These are phyloP conservation scores for Mytilinidion resinicola DNA, from an alignment of 495 filamentous ascomycete species.

Conservation along the genomic window DNA sequence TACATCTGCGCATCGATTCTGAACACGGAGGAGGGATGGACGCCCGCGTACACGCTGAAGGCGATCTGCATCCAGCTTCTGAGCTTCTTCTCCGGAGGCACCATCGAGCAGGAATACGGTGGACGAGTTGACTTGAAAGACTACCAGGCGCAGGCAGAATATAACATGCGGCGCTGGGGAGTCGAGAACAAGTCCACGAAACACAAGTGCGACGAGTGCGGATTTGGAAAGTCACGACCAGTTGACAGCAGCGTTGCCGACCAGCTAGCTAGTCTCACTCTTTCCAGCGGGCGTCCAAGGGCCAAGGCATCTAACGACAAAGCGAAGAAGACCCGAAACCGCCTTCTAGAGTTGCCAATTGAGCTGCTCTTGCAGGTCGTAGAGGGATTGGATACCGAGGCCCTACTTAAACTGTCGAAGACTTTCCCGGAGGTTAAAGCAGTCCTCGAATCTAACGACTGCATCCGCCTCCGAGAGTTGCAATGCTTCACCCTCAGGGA, in stretches of 20 bases:
- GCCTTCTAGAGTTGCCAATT: slow-evolving; percentile 30
- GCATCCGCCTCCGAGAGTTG: slow-evolving; percentile 44
- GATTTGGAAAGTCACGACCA: not conserved
- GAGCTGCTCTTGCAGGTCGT: slow-evolving; percentile 41
- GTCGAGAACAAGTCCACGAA: not conserved
- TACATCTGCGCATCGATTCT: slow-evolving; percentile 49
- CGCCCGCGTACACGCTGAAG: slow-evolving; percentile 47
- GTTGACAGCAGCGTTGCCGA: not conserved
- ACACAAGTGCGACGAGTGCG: not conserved
- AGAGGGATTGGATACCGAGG: slow-evolving; percentile 35
- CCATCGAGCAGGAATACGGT: slow-evolving; percentile 38
- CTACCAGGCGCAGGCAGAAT: not conserved
- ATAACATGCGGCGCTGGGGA: slow-evolving; percentile 7
- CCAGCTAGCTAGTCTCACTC: not conserved
- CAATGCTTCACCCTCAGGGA: slow-evolving; percentile 48
- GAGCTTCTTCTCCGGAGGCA: slow-evolving; percentile 54
- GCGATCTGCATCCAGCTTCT: slow-evolving; percentile 49
- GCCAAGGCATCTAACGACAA: not conserved
- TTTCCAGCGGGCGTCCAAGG: too few species aligned
- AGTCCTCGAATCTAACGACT: slow-evolving; percentile 36
- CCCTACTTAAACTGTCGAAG: slow-evolving; percentile 37
- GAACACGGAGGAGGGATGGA: slow-evolving; percentile 38
- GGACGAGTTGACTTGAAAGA: not conserved
- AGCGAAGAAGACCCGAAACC: not conserved
- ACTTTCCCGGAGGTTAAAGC: slow-evolving; percentile 36